These are phyloP conservation scores for Jacaranda mimosifolia DNA, from an alignment of 257 asterid species.

Conservation along the genomic window DNA sequence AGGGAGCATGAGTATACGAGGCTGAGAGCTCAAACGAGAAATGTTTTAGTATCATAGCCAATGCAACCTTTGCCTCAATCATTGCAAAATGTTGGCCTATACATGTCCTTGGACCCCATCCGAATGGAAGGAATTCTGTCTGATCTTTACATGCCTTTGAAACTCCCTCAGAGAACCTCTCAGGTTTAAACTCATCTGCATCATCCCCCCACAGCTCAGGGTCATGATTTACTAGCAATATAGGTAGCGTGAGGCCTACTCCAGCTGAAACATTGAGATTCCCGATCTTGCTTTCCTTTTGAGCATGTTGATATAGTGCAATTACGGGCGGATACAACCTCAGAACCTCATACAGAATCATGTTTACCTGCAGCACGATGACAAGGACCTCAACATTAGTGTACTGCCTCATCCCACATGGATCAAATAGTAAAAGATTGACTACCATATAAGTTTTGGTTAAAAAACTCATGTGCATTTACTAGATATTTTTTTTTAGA, in stretches of 20 bases:
- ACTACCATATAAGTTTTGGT: too few species aligned
- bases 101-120: conserved; percentile 66
- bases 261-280: conserved; percentile 51
- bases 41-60: conserved; percentile 54
- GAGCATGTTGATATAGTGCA: conserved; percentile 46
- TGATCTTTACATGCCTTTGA: conserved; percentile 56
- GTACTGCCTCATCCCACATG: too few species aligned
- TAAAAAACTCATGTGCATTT: too few species aligned
- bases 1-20: conserved; percentile 65
- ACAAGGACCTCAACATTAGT: too few species aligned
- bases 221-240: conserved; percentile 54
- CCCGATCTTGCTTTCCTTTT: conserved; percentile 51
- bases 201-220: conserved; percentile 67
- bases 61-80: conserved; percentile 60
- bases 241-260: conserved; percentile 50
- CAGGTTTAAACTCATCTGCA: conserved; percentile 60
- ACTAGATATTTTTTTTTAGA: too few species aligned
- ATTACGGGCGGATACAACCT: conserved; percentile 64
- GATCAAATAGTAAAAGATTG: too few species aligned
- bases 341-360: conserved; percentile 61
- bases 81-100: conserved; percentile 60
- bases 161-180: conserved; percentile 57
- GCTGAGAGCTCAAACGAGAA: conserved; percentile 57
- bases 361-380: conserved; percentile 46
- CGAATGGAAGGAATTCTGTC: conserved; percentile 63